Evolutionary conservation across 441 rosid genomes (phyloP).

Genomic region (Theobroma grandiflorum): DNA sequence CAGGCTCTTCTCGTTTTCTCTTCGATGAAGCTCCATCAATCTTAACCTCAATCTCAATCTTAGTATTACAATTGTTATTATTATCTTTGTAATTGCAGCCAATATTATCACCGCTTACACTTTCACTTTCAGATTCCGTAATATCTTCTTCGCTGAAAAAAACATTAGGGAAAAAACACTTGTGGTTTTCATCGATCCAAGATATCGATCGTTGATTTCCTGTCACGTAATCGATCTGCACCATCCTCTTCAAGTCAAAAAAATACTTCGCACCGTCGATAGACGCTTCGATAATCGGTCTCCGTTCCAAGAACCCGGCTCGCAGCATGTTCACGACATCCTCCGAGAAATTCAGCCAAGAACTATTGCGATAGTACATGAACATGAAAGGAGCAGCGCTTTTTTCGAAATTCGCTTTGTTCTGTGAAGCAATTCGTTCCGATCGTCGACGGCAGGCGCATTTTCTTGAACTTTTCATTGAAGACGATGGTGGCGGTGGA

Average conservation of each 20-base stretch:
- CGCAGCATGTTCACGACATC: conserved; percentile 34
- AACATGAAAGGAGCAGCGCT: conserved; percentile 45
- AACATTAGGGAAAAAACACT: conserved; percentile 49
- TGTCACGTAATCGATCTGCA: conserved; percentile 46
- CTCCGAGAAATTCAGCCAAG: conserved; percentile 47
- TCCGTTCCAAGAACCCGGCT: conserved; percentile 39
- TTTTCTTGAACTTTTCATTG: not conserved
- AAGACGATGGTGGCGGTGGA: not conserved
- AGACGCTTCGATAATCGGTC: conserved; percentile 37
- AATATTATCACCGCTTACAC: not conserved
- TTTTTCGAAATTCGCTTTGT: conserved; percentile 35
- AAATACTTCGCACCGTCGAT: conserved; percentile 43
- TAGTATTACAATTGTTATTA: not conserved
- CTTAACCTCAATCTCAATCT: conserved; percentile 33
- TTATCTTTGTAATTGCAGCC: not conserved
- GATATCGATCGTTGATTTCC: conserved; percentile 49
- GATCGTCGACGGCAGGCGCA: not conserved
- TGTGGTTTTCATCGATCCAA: conserved; percentile 55
- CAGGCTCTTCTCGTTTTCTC: conserved; percentile 46
- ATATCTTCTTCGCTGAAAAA: conserved; percentile 32
- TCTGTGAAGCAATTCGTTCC: conserved; percentile 9
- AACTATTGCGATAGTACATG: conserved; percentile 44
- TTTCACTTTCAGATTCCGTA: not conserved
- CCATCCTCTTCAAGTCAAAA: conserved; percentile 53
- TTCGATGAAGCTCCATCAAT: conserved; percentile 28